These are phyloP conservation scores for Nigrospora sphaerica DNA, from an alignment of 2,329 filamentous ascomycete species.

Conservation along the genomic window DNA sequence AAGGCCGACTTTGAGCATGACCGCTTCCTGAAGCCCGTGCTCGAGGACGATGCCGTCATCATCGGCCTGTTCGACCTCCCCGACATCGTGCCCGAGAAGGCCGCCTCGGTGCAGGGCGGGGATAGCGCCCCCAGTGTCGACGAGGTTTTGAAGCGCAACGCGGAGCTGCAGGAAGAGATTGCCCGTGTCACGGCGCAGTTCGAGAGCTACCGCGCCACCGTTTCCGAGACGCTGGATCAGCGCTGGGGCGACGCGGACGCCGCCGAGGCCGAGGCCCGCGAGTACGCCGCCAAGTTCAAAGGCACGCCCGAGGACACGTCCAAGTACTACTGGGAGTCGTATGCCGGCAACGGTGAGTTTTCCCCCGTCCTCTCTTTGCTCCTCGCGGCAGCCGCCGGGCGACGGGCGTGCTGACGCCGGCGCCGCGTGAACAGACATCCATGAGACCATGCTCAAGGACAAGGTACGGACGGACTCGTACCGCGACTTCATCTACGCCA, in stretches of 20 bases:
- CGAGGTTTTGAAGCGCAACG: constrained; percentile 40
- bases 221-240: constrained; percentile 59
- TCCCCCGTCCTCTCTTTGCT: not conserved
- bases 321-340: constrained; percentile 54
- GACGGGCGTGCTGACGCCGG: not conserved
- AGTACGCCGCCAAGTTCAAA: constrained; percentile 13
- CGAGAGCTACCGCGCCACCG: constrained; percentile 56
- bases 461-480: constrained; percentile 83
- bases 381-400: not conserved
- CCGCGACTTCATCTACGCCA: constrained; percentile 88
- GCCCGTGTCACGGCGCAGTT: constrained; percentile 54
- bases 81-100: constrained; percentile 27
- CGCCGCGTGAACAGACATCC: constrained; percentile 55
- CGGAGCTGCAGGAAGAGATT: constrained; percentile 53
- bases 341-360: constrained; percentile 49
- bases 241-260: constrained; percentile 50
- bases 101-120: constrained; percentile 8
- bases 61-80: constrained; percentile 79
- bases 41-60: constrained; percentile 85
- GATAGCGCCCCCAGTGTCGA: constrained; percentile 25
- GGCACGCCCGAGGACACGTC: constrained; percentile 28
- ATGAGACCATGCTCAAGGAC: constrained; percentile 95
- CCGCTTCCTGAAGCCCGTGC: constrained; percentile 70
- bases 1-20: constrained; percentile 66
- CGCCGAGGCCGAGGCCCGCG: constrained; percentile 21